A percentile compares a stretch with the other conserved stretches of the same genome.
phyloP scores from a whole-genome alignment of 2,329 filamentous ascomycete genomes.

The Botrytis galanthina region DNA sequence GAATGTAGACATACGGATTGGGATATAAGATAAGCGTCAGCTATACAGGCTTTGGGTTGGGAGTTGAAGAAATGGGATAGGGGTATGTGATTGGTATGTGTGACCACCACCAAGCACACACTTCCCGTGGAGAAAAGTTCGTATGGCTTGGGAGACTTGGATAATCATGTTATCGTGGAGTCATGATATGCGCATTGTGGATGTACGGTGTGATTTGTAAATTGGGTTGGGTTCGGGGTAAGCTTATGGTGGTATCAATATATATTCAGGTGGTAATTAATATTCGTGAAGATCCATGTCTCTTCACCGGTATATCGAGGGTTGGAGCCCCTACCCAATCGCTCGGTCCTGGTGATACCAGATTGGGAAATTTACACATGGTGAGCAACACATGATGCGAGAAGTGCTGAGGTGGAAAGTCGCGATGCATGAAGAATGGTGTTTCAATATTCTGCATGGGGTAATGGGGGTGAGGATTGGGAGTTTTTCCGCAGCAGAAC shows the following conservation, averaged over 20 bases:
- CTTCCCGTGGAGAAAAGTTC: background rate
- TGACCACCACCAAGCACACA: background rate
- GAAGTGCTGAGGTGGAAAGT: background rate
- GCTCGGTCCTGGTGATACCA: constrained; percentile 8
- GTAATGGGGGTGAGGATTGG: background rate
- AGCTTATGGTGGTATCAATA: constrained; percentile 10
- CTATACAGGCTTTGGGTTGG: background rate
- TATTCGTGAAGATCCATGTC: background rate
- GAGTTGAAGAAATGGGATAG: background rate
- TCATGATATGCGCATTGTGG: background rate
- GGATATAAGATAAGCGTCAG: background rate
- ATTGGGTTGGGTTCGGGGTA: background rate
- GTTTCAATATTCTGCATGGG: constrained; percentile 2
- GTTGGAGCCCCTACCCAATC: background rate
- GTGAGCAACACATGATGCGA: background rate
- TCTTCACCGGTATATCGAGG: background rate
- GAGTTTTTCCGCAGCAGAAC: background rate
- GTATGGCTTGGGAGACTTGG: background rate
- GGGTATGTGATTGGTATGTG: background rate
- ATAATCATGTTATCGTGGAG: background rate
- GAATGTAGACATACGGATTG: background rate
- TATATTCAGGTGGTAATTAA: constrained; percentile 3
- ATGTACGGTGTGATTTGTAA: background rate
- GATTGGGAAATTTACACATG: background rate
- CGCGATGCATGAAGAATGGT: background rate